Evolutionary conservation across 352 stramenopile genomes (phyloP).

Genomic region (Globisporangium orthogonon): DNA sequence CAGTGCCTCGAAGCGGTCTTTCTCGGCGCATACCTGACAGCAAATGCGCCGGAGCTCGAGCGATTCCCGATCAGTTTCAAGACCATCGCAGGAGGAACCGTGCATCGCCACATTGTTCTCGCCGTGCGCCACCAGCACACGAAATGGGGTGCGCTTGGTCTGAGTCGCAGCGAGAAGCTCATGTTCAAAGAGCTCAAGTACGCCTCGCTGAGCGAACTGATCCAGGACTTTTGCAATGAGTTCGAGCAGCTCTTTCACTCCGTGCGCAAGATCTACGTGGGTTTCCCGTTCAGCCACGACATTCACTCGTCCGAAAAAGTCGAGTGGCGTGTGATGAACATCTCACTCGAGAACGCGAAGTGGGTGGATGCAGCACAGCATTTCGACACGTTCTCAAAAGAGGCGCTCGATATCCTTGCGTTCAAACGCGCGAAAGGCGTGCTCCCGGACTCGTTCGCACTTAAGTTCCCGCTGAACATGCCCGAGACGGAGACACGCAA

Average conservation of each 20-base stretch:
- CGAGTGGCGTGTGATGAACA: constrained; percentile 78
- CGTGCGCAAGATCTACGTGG: constrained; percentile 75
- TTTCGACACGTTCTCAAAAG: constrained; percentile 61
- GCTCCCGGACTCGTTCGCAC: constrained; percentile 49
- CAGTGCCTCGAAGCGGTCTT: constrained; percentile 89
- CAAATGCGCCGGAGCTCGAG: constrained; percentile 54
- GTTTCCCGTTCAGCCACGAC: constrained; percentile 79
- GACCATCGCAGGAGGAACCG: constrained; percentile 44
- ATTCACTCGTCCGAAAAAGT: constrained; percentile 87
- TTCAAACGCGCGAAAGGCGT: constrained; percentile 61
- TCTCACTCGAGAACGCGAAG: constrained; percentile 34
- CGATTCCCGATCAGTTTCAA: constrained; percentile 87
- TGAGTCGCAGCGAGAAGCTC: constrained; percentile 78
- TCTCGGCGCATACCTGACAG: constrained; percentile 72
- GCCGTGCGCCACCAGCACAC: constrained; percentile 62
- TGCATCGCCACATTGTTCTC: constrained; percentile 81
- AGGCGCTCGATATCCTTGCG: constrained; percentile 53
- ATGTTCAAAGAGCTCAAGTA: constrained; percentile 86
- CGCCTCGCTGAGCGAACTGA: constrained; percentile 63
- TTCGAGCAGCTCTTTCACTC: constrained; percentile 62
- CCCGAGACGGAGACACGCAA: constrained; percentile 43
- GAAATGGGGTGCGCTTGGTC: constrained; percentile 78
- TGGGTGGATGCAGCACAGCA: constrained; percentile 54
- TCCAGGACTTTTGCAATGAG: constrained; percentile 60
- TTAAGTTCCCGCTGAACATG: constrained; percentile 55